phyloP scores from a whole-genome alignment of 2,329 filamentous ascomycete species.

The Trichoderma gracile region DNA sequence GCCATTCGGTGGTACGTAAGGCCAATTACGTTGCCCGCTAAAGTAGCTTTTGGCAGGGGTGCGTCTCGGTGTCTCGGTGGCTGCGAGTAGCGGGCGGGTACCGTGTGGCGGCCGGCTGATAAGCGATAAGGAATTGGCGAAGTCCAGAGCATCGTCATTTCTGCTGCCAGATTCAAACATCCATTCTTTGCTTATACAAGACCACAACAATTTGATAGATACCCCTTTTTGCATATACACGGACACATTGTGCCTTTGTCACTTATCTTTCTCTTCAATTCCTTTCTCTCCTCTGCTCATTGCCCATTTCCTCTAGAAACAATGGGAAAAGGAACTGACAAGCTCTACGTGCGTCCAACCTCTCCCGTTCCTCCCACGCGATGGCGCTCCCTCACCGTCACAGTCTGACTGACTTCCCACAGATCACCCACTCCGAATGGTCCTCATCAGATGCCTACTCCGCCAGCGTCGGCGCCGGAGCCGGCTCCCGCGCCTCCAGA shows the following conservation, averaged over 20 bases:
- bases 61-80: constrained; percentile 1
- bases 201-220: too few species aligned
- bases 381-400: too few species aligned
- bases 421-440: constrained; percentile 98
- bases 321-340: constrained; percentile 50
- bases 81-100: background rate
- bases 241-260: too few species aligned
- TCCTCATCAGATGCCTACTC: constrained; percentile 85
- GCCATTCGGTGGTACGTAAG: constrained; percentile 22
- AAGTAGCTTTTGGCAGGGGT: background rate
- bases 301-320: background rate
- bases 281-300: too few species aligned
- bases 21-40: constrained; percentile 20
- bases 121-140: constrained; percentile 24
- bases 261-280: background rate
- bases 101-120: constrained; percentile 1
- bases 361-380: background rate
- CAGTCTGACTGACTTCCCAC: background rate
- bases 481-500: constrained; percentile 64
- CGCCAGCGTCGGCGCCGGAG: constrained; percentile 73
- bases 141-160: background rate
- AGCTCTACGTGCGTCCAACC: constrained; percentile 43
- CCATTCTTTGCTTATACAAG: too few species aligned
- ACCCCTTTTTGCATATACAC: too few species aligned
- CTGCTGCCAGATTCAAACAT: too few species aligned